Base-by-base conservation (phyloP, 768 basidiomycete genomes). In the Termitomyces heimii region DNA sequence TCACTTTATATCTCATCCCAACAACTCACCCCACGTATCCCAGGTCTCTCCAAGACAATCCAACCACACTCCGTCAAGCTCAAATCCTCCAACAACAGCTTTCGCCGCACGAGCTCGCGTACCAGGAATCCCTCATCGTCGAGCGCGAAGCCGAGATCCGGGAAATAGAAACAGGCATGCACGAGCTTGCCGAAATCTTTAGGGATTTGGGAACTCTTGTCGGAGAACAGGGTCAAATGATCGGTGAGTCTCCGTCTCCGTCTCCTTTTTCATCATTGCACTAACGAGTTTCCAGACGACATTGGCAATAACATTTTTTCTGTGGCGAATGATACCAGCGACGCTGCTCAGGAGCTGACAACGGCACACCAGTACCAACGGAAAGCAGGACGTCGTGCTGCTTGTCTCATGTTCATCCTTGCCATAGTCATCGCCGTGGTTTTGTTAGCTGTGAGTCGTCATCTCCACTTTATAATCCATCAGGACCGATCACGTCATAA, bases 91-190 rank as follows among this genome's bases (percentile, higher is more conserved):
- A 91, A 66, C 75, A 75, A 6, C 86, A 88, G 58, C 74, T 93
- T n/a, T 92, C 90, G 2, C 90, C 92, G 0, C 89, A 91, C 58
- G 96, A 98, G 71, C 81, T 98, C 24, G 92, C 92, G 14, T 95
- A 95, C 68, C 97, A 98, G 70, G 96, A 99, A 68, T 91, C 92
- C 10, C 75, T 98, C 37, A 94, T 97, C 53, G 86, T 89, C 52
- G 97, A 99, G 68, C 88, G 97, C 18, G 96, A 99, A 69, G 79
- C 79, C 0, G 97, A 98, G 66, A 98, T 98, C 54, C 84, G 90
- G 51, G 94, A 98, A 68, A 99, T 99, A 52, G 97, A 99, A 71
- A 86, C 84, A 7, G 96, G 97, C 7, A 98, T 99, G 55, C 93
- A 96, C 66, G 96, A 99, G 70, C 73, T 99, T 46, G 83, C 91